Conservation (phyloP, 495 filamentous ascomycete species). For the Xylaria cubensis region DNA sequence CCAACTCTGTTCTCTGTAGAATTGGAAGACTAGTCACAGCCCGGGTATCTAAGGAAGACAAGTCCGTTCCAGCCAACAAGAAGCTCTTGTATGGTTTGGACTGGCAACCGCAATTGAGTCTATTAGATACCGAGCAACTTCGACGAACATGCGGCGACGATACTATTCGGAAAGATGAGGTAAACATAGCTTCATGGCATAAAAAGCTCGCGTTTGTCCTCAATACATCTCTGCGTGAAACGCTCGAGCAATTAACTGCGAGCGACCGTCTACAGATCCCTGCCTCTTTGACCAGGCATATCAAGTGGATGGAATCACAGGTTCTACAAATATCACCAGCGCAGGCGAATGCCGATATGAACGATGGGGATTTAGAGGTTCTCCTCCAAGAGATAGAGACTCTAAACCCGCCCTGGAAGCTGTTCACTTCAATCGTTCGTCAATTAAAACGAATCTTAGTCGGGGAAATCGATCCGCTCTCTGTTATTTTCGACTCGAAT, state of each 20-base stretch:
- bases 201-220: constrained; percentile 29
- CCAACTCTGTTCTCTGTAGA: constrained; percentile 35
- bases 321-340: constrained; percentile 10
- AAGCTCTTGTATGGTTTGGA: constrained; percentile 40
- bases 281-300: constrained; percentile 28
- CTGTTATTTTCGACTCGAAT: constrained; percentile 38
- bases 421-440: constrained; percentile 37
- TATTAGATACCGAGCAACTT: constrained; percentile 34
- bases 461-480: constrained; percentile 48
- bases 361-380: constrained; percentile 21
- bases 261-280: constrained; percentile 24
- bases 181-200: constrained; percentile 26
- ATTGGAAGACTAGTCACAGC: constrained; percentile 32
- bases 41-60: constrained; percentile 28
- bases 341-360: background rate
- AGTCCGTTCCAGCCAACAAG: constrained; percentile 15
- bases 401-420: constrained; percentile 35
- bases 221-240: constrained; percentile 28
- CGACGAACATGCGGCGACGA: constrained; percentile 26
- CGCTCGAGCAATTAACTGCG: constrained; percentile 27
- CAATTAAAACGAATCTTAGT: constrained; percentile 48
- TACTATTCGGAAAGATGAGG: constrained; percentile 29
- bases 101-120: constrained; percentile 45
- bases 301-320: constrained; percentile 39
- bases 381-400: constrained; percentile 30